phyloP scores from a whole-genome alignment of 257 asterid species.

The Echium plantagineum region DNA sequence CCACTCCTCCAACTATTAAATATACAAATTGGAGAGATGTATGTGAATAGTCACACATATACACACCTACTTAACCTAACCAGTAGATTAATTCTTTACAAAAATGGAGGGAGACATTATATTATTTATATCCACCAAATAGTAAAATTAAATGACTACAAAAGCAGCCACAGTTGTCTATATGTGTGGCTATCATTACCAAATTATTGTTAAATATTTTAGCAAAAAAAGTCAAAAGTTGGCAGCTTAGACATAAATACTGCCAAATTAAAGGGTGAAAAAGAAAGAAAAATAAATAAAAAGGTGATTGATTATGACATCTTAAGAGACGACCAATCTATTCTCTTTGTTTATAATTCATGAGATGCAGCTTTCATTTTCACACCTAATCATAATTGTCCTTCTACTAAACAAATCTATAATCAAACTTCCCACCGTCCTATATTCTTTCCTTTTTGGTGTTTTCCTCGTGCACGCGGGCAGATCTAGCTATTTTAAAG shows the following conservation, averaged over 20 bases:
- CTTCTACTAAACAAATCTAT: not conserved
- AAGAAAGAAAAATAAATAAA: not conserved
- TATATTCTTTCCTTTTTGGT: not conserved
- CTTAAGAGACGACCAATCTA: not conserved
- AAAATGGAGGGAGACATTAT: no score
- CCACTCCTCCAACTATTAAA: no score
- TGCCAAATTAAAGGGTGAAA: no score
- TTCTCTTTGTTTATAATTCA: not conserved
- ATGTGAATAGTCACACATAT: no score
- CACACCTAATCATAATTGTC: slow-evolving; percentile 14
- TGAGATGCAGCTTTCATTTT: slow-evolving; percentile 21
- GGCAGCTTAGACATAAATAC: not conserved
- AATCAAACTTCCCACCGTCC: not conserved
- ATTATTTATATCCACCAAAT: no score
- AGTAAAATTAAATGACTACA: no score
- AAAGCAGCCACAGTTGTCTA: no score
- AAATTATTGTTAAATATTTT: not conserved
- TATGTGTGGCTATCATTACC: not conserved
- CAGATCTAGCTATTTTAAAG: no score
- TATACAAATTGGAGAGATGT: no score
- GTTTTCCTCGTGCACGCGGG: no score
- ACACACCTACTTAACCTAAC: no score
- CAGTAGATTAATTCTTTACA: no score
- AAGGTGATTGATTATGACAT: not conserved
- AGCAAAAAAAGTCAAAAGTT: not conserved